These are phyloP conservation scores for Chaetomiaceae sp. DNA, from an alignment of 2,329 filamentous ascomycete genomes.

Conservation along the genomic window DNA sequence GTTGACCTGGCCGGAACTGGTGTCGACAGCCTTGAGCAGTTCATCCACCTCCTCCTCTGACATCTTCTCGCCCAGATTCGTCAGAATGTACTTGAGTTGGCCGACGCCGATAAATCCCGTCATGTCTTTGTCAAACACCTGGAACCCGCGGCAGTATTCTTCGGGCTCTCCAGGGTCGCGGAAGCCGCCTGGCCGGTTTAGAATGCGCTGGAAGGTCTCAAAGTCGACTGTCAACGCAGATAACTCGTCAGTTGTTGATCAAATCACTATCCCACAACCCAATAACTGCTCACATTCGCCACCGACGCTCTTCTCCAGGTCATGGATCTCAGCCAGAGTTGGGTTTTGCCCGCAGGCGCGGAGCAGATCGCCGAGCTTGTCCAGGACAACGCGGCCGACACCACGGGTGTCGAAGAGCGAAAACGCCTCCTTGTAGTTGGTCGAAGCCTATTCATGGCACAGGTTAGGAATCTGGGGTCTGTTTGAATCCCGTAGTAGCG, in stretches of 20 bases:
- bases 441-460: slow-evolving; percentile 61
- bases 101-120: slow-evolving; percentile 97
- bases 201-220: slow-evolving; percentile 91
- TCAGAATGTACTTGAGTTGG: slow-evolving; percentile 96
- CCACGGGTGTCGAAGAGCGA: slow-evolving; percentile 99
- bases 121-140: slow-evolving; percentile 99
- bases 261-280: neutral
- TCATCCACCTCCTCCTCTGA: slow-evolving; percentile 98
- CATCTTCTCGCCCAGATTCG: slow-evolving; percentile 99
- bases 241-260: slow-evolving; percentile 6
- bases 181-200: slow-evolving; percentile 97
- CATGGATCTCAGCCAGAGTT: slow-evolving; percentile 84
- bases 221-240: slow-evolving; percentile 73
- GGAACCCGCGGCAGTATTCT: slow-evolving; percentile 97
- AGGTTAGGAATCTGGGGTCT: slow-evolving; percentile 47
- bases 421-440: slow-evolving; percentile 99
- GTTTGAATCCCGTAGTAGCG: no score
- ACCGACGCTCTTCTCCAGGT: slow-evolving; percentile 86
- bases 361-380: slow-evolving; percentile 86
- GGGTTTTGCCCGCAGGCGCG: slow-evolving; percentile 98
- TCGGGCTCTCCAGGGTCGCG: slow-evolving; percentile 96
- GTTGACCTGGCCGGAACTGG: slow-evolving; percentile 93
- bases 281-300: slow-evolving; percentile 73
- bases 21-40: slow-evolving; percentile 96
- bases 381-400: slow-evolving; percentile 82